Percentiles rank a stretch among this genome's conserved stretches.
These are phyloP conservation scores for Bipolaris bicolor DNA, from an alignment of 2,329 filamentous ascomycete species.

Conservation along the genomic window DNA sequence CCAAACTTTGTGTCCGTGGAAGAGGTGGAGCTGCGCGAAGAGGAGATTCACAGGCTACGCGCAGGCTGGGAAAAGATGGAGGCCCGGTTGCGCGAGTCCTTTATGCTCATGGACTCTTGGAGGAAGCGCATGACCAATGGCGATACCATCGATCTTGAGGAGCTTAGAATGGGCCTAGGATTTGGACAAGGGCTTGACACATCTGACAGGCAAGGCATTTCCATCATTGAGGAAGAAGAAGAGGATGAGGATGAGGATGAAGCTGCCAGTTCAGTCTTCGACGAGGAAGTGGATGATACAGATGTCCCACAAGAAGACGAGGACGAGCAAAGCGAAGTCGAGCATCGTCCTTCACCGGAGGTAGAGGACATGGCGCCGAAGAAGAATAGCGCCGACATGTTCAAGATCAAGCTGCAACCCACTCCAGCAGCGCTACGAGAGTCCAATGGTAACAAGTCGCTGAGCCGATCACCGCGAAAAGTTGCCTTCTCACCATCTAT, in stretches of 20 bases:
- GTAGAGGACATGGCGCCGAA: conserved; percentile 26
- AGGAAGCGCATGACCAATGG: conserved; percentile 77
- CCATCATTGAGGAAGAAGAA: conserved; percentile 34
- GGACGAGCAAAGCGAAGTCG: conserved; percentile 3
- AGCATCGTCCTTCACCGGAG: conserved; percentile 35
- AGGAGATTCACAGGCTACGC: conserved; percentile 83
- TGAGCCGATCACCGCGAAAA: conserved; percentile 47
- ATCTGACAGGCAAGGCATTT: conserved; percentile 38
- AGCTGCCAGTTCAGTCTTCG: conserved; percentile 37
- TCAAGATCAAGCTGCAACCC: conserved; percentile 43
- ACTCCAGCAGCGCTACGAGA: conserved; percentile 43
- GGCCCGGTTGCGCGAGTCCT: conserved; percentile 83
- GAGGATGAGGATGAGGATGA: conserved; percentile 25
- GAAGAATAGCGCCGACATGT: conserved; percentile 36
- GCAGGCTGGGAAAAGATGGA: conserved; percentile 96
- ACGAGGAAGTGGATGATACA: conserved; percentile 37
- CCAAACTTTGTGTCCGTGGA: conserved; percentile 96
- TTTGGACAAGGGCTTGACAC: conserved; percentile 59
- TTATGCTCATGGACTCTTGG: conserved; percentile 92
- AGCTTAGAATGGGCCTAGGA: conserved; percentile 65
- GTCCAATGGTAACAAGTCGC: conserved; percentile 45
- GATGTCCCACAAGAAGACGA: conserved; percentile 10
- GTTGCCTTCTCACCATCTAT: conserved; percentile 48
- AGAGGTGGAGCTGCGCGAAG: conserved; percentile 89
- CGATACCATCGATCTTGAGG: conserved; percentile 68